Percentiles rank a stretch among this genome's conserved stretches.
phyloP scores from a whole-genome alignment of 1,284 basidiomycete species.

The Rhodotorula glutinis region DNA sequence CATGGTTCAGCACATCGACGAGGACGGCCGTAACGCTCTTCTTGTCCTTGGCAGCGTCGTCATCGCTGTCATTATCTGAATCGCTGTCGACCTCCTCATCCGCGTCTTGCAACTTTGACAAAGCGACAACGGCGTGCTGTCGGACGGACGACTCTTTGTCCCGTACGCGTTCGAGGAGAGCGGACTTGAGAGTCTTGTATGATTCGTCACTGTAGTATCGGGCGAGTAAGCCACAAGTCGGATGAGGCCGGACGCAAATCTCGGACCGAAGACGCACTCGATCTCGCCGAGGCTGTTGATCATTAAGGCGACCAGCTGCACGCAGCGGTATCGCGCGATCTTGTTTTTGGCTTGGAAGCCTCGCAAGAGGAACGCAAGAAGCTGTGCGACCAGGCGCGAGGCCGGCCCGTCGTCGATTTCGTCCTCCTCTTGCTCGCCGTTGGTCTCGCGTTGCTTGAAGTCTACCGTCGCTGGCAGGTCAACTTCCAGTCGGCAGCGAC shows the following conservation, averaged over 20 bases:
- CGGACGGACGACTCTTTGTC: conserved; percentile 85
- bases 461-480: conserved; percentile 6
- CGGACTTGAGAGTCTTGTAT: conserved; percentile 64
- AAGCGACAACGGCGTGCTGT: conserved; percentile 76
- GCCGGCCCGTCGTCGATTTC: conserved; percentile 69
- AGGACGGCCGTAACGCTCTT: conserved; percentile 35
- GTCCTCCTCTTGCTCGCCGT: conserved; percentile 51
- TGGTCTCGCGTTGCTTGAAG: conserved; percentile 38
- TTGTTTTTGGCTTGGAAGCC: conserved; percentile 90
- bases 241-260: background rate
- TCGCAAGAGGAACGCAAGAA: conserved; percentile 73
- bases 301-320: conserved; percentile 75
- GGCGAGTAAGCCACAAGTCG: background rate
- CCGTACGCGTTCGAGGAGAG: conserved; percentile 70
- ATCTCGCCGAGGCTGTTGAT: conserved; percentile 76
- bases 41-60: conserved; percentile 57
- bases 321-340: conserved; percentile 73
- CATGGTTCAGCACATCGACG: conserved; percentile 65
- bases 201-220: conserved; percentile 66
- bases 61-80: conserved; percentile 56
- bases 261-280: conserved; percentile 55
- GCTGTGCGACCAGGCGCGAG: conserved; percentile 67
- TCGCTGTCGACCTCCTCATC: conserved; percentile 64
- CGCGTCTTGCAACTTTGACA: conserved; percentile 76
- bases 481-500: background rate